phyloP scores from a whole-genome alignment of 2,329 filamentous ascomycete genomes.

The Colletotrichum sidae region DNA sequence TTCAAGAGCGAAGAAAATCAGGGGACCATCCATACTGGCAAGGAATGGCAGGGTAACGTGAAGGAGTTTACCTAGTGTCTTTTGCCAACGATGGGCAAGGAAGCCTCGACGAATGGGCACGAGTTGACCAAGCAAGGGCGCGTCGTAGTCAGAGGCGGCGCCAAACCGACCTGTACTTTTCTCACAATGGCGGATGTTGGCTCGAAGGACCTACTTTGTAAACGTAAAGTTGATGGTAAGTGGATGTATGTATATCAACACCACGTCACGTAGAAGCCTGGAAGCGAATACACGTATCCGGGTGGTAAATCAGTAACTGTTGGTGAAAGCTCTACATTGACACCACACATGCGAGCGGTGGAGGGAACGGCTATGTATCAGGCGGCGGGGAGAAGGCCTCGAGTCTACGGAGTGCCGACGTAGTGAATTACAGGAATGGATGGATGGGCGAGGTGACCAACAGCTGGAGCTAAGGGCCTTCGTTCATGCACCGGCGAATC shows the following conservation, averaged over 20 bases:
- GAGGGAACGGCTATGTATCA: constrained; percentile 2
- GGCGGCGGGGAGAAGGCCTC: constrained; percentile 14
- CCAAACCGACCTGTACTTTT: constrained; percentile 8
- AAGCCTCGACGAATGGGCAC: constrained; percentile 16
- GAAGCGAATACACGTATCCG: constrained; percentile 31
- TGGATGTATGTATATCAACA: constrained; percentile 17
- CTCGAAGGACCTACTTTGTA: constrained; percentile 6
- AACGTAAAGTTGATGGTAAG: not conserved
- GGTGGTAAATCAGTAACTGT: constrained; percentile 11
- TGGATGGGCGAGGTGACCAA: constrained; percentile 24
- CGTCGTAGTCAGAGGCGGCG: constrained; percentile 14
- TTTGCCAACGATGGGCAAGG: constrained; percentile 2
- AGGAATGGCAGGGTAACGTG: constrained; percentile 19
- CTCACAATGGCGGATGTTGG: constrained; percentile 25
- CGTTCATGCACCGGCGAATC: constrained; percentile 31
- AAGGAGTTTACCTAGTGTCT: not conserved
- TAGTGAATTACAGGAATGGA: too few relatives aligned
- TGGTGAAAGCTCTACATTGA: too few relatives aligned
- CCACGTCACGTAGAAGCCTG: constrained; percentile 22
- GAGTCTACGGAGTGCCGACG: not conserved
- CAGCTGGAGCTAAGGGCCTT: constrained; percentile 32
- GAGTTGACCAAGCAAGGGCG: constrained; percentile 21
- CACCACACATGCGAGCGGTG: not conserved
- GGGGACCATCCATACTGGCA: not conserved
- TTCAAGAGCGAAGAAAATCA: constrained; percentile 8